Percentiles rank a stretch among this genome's conserved stretches.
Conservation (phyloP, 2,329 filamentous ascomycete genomes). For the Penicillium sp. region DNA sequence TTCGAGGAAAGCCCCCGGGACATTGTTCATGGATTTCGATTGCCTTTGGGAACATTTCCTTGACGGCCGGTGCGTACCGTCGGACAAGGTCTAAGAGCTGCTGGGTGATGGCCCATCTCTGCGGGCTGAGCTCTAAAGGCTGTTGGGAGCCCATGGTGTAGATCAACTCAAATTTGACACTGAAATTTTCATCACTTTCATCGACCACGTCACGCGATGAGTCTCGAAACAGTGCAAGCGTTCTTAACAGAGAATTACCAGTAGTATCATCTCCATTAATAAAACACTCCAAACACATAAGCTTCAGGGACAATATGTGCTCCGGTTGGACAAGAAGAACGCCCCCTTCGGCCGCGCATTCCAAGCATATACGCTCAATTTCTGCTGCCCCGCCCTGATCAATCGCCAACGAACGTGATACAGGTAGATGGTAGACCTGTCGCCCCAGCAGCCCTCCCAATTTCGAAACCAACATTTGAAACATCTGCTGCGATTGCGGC, state of each 20-base stretch:
- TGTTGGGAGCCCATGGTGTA: constrained; percentile 64
- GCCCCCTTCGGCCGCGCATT: constrained; percentile 58
- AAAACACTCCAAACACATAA: constrained; percentile 62
- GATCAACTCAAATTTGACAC: constrained; percentile 64
- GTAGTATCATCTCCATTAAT: constrained; percentile 17
- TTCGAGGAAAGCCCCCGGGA: constrained; percentile 52
- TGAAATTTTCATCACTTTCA: constrained; percentile 69
- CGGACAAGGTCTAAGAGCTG: constrained; percentile 54
- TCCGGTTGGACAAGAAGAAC: constrained; percentile 68
- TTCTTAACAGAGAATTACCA: constrained; percentile 17
- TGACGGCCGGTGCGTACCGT: constrained; percentile 34
- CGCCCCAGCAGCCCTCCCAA: constrained; percentile 53
- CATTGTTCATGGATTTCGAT: constrained; percentile 49
- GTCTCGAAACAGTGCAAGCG: constrained; percentile 18
- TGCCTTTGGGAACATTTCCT: constrained; percentile 38
- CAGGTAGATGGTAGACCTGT: constrained; percentile 52
- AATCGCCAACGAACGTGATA: constrained; percentile 54
- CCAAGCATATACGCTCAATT: constrained; percentile 47
- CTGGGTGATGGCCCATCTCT: constrained; percentile 63
- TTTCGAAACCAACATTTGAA: constrained; percentile 46
- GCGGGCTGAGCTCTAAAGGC: constrained; percentile 57
- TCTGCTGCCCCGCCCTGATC: constrained; percentile 29
- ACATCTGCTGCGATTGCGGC: constrained; percentile 65
- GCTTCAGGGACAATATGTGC: constrained; percentile 66
- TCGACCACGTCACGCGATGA: constrained; percentile 63